Base-by-base conservation (phyloP, 169 alveolate species). In the Fabrea salina region DNA sequence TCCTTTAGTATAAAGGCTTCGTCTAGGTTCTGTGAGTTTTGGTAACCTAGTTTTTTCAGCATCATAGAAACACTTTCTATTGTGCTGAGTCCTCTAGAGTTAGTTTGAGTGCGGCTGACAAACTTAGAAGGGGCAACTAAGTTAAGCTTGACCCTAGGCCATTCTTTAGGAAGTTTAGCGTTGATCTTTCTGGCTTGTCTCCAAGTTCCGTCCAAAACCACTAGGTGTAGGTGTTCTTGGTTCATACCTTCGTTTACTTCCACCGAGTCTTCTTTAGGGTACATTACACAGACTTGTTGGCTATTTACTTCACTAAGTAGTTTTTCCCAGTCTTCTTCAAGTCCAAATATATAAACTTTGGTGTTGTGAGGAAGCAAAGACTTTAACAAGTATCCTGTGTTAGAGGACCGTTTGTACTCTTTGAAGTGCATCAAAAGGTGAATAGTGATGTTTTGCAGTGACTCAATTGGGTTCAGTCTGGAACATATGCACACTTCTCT, bases 131-230 rank as follows among this genome's bases (percentile, higher is more conserved):
- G n/a, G n/a, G n/a, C n/a, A n/a, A n/a, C n/a, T n/a, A n/a, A n/a
- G n/a, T n/a, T n/a, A 32, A 61, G 44, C 32, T 61, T 27, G 1
- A 61, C 74, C 39, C 74, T 1, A 32, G 74, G 44, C 8, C 32
- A 16, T 11, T 32, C 3, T 61, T 61, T 35, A 32, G 74, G 74
- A 1, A 61, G 11, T 11, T 13, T 13, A 22, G 32, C 39, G 16
- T n/a, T 8, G 0, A 61, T n/a, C 32, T 61, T 61, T 30, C 49
- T 27, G 4, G 54, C 74, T 37, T 61, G 74, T 16, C n/a, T 37
- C 49, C 74, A 61, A 2, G 74, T 61, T 32, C 54, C 32, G 49
- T 61, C 74, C 3, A 61, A 61, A 0, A 61, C 27, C n/a, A 61
- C 32, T 8, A 35, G n/a, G 7, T 61, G n/a, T 11, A n/a, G 32